Percentiles rank a stretch among this genome's conserved stretches.
phyloP scores from a whole-genome alignment of 2,329 filamentous ascomycete species.

The Ophiostoma sp. region DNA sequence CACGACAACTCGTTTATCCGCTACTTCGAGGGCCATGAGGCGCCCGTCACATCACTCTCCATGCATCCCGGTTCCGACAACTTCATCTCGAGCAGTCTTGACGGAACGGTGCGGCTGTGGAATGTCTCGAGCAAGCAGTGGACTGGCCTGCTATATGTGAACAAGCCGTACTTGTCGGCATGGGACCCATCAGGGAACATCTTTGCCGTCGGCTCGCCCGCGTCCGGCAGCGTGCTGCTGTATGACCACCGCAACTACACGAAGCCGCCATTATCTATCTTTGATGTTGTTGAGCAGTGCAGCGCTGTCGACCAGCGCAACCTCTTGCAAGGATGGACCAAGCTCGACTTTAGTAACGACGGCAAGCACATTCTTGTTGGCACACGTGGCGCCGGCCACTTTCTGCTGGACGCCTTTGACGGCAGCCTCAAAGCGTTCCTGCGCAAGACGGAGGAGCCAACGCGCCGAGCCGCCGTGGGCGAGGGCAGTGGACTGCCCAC shows the following conservation, averaged over 20 bases:
- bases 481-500: slow-evolving; percentile 36
- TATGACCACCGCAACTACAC: slow-evolving; percentile 95
- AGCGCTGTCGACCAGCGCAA: slow-evolving; percentile 51
- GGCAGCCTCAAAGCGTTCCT: slow-evolving; percentile 73
- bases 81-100: slow-evolving; percentile 85
- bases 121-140: slow-evolving; percentile 74
- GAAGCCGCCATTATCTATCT: slow-evolving; percentile 79
- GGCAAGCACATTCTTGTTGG: slow-evolving; percentile 80
- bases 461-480: slow-evolving; percentile 49
- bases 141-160: slow-evolving; percentile 73
- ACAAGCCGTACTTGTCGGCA: slow-evolving; percentile 74
- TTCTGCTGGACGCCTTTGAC: slow-evolving; percentile 87
- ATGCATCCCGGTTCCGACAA: slow-evolving; percentile 83
- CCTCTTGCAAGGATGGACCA: slow-evolving; percentile 70
- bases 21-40: slow-evolving; percentile 90
- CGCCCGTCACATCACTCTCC: slow-evolving; percentile 73
- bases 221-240: slow-evolving; percentile 72
- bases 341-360: slow-evolving; percentile 92
- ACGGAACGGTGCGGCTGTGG: slow-evolving; percentile 91
- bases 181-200: slow-evolving; percentile 91
- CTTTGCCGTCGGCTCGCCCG: slow-evolving; percentile 81
- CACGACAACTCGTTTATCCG: slow-evolving; percentile 96
- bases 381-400: slow-evolving; percentile 79
- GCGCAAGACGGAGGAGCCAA: slow-evolving; percentile 51
- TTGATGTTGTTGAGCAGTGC: slow-evolving; percentile 65